Evolutionary conservation across 495 filamentous ascomycete species (phyloP), one percentile per base, ranked within the genome.

Genomic region (Penicillium robsamsonii): DNA sequence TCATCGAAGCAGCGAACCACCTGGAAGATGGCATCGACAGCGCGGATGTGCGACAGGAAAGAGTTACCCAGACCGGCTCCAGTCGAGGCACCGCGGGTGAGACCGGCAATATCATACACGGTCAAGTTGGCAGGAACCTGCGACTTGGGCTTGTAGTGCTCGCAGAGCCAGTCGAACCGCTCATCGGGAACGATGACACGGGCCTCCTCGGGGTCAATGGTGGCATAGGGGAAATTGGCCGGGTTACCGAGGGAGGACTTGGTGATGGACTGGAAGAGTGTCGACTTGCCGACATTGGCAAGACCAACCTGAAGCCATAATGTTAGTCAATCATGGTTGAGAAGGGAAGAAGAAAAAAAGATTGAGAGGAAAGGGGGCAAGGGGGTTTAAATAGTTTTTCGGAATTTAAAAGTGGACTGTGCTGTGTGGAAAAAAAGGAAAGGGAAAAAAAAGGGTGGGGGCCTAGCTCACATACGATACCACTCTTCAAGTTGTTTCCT

Each of bases 21-120:
- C 79, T 97, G 92, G 83, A 97, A 99, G 77, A 99, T 96, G 71
- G 95, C 95, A 79, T 99, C 95, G 77, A 99, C 95, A 50, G 94
- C 95, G 68, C 95, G 91, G 65, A 99, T 99, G 72, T 99, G 95
- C 13, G 93, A 97, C 73, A 99, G 79, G 84, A 99, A 99, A 57
- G 92, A 85, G 75, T 99, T 99, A 65, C 95, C 95, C 38, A 99
- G 85, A 79, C 95, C 95, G 59, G 92, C 94, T 75, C 95, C 95
- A 55, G 93, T 97, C 5, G 95, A 99, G 41, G 95, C 93, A 56
- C 95, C 95, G 61, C 91, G 85, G 35, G 95, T 99, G 60, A 99
- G 81, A 77, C 95, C 95, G 64, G 95, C 95, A 69, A 99, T 99
- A 81, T 99, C 95, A 72, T 97, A 99, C 72, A 99, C 90, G 44